Percentiles rank a stretch among this genome's conserved stretches.
These are phyloP conservation scores for Sphagnum magellanicum DNA, from an alignment of 228 moss, liverwort and hornwort species.

Conservation along the genomic window DNA sequence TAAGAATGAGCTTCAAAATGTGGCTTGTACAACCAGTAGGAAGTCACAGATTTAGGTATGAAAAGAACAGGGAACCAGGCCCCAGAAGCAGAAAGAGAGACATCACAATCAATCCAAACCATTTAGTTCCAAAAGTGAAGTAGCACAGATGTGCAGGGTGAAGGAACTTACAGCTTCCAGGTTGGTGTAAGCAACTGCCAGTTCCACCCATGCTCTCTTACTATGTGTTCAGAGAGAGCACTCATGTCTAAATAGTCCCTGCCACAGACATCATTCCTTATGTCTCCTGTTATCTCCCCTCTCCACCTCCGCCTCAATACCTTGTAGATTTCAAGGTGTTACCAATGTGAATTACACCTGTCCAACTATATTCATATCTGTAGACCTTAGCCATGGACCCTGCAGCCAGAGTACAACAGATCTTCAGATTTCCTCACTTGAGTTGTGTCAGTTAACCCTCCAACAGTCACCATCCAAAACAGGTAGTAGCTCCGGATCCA, in stretches of 20 bases:
- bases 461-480: no score
- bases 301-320: background rate
- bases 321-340: constrained; percentile 2
- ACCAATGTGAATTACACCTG: background rate
- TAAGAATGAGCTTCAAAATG: background rate
- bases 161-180: constrained; percentile 18
- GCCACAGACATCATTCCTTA: constrained; percentile 9
- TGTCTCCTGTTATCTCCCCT: constrained; percentile 2
- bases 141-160: no score
- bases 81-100: no score
- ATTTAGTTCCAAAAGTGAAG: no score
- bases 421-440: no score
- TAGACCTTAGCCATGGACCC: constrained; percentile 20
- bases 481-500: no score
- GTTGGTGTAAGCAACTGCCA: constrained; percentile 31
- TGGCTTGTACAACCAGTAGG: background rate
- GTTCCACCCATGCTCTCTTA: constrained; percentile 4
- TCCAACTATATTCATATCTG: constrained; percentile 17
- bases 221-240: constrained; percentile 18
- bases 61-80: background rate
- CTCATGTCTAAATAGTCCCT: constrained; percentile 15
- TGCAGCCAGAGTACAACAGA: background rate
- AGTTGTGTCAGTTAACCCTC: no score
- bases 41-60: background rate
- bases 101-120: no score